Evolutionary conservation across 1,284 basidiomycete species (phyloP).

Genomic region (Neonothopanus nambi): DNA sequence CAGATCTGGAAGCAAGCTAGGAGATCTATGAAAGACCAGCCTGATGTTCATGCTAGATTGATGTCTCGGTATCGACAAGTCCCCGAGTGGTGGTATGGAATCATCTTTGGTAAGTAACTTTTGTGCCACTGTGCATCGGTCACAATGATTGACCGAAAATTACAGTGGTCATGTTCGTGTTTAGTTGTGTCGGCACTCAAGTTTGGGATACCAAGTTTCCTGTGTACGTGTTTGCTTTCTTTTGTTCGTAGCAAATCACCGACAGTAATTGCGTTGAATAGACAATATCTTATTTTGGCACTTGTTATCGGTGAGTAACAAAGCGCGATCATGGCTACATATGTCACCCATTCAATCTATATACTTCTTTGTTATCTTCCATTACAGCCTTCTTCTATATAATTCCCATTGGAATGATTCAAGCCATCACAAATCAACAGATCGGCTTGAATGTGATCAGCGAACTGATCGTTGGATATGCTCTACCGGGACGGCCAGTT

Average conservation of each 20-base stretch:
- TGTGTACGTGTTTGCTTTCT: slow-evolving; percentile 49
- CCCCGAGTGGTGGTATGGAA: slow-evolving; percentile 72
- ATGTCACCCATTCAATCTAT: slow-evolving; percentile 27
- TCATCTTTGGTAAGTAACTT: slow-evolving; percentile 34
- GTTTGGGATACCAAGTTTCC: slow-evolving; percentile 42
- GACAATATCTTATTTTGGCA: slow-evolving; percentile 20
- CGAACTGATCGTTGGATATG: no score
- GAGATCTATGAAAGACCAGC: slow-evolving; percentile 57
- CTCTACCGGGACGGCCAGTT: slow-evolving; percentile 43
- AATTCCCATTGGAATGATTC: slow-evolving; percentile 52
- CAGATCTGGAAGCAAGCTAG: slow-evolving; percentile 58
- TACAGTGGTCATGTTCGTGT: slow-evolving; percentile 44
- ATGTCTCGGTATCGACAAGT: slow-evolving; percentile 75
- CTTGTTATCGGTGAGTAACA: slow-evolving; percentile 22
- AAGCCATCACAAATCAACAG: no score
- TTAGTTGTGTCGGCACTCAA: slow-evolving; percentile 58
- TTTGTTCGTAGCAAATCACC: slow-evolving; percentile 61
- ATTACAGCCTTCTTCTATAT: slow-evolving; percentile 25
- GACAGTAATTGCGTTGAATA: no score
- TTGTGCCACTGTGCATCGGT: not conserved
- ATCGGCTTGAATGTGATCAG: no score
- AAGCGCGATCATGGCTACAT: no score
- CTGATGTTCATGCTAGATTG: slow-evolving; percentile 72
- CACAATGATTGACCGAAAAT: not conserved
- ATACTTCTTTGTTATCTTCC: slow-evolving; percentile 11